Percentiles rank a stretch among this genome's conserved stretches.
Conservation (phyloP, 805 yeast genomes). For the Starmerella gropengiesseri region DNA sequence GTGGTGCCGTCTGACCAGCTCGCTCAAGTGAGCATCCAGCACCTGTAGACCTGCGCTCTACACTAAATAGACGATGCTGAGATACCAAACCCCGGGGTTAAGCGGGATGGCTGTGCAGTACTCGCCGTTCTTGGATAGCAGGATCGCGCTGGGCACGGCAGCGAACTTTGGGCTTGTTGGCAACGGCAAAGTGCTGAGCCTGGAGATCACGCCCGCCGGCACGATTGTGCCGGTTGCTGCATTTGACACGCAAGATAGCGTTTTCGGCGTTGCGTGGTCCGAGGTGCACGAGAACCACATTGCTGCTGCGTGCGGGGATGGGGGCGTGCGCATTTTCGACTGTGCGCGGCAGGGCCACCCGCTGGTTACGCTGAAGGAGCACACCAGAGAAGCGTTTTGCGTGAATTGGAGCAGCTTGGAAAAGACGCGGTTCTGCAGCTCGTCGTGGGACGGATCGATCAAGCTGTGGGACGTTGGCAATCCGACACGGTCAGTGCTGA, state of each 20-base stretch:
- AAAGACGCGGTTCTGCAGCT: slow-evolving; percentile 56
- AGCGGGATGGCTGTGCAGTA: slow-evolving; percentile 82
- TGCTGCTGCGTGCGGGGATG: slow-evolving; percentile 80
- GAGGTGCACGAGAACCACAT: slow-evolving; percentile 83
- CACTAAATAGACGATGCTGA: slow-evolving; percentile 40
- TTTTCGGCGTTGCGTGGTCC: slow-evolving; percentile 82
- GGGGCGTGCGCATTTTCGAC: slow-evolving; percentile 74
- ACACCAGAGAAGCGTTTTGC: slow-evolving; percentile 60
- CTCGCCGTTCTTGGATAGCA: slow-evolving; percentile 85
- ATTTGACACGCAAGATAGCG: slow-evolving; percentile 89
- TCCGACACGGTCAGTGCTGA: slow-evolving; percentile 8
- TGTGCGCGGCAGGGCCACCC: slow-evolving; percentile 34
- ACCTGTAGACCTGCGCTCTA: slow-evolving; percentile 9
- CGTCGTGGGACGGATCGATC: slow-evolving; percentile 88
- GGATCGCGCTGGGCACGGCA: slow-evolving; percentile 78
- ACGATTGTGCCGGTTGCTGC: slow-evolving; percentile 40
- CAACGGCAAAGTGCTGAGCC: slow-evolving; percentile 68
- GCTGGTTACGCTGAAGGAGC: slow-evolving; percentile 43
- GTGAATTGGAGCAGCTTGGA: slow-evolving; percentile 65
- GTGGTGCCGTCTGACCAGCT: slow-evolving; percentile 28
- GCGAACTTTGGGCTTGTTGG: slow-evolving; percentile 93
- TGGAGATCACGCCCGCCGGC: slow-evolving; percentile 62
- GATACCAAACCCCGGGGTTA: slow-evolving; percentile 64
- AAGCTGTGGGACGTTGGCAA: slow-evolving; percentile 36
- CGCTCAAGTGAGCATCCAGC: slow-evolving; percentile 22